Base-by-base conservation (phyloP, 352 stramenopile genomes). In the Thalassiosira hispida region DNA sequence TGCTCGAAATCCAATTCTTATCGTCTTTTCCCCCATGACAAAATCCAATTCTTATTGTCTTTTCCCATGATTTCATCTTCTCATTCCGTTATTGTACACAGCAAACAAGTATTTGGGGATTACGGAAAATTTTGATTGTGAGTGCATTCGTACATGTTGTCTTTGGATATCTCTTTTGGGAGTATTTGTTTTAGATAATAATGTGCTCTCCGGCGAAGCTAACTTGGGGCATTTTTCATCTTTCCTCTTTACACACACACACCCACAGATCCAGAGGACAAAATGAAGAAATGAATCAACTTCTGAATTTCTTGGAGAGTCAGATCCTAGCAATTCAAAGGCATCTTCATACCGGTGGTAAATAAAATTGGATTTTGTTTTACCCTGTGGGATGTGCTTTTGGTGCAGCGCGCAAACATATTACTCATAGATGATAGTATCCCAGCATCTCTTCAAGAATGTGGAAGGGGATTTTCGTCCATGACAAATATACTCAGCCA, bases 41-140 rank as follows among this genome's bases (percentile, higher is more conserved):
- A n/a, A n/a, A n/a, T n/a, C n/a, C n/a, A 0, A 59, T 59, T 18
- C 31, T 38, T 38, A 8, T 38, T 38, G 31, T 38, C 8, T 25
- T 59, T 35, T 27, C 49, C 49, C 16, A n/a, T 9, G 20, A 12
- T 33, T 25, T 51, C 20, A 3, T 22, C 16, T 11, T n/a, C 31
- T 49, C 31, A 29, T 49, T 22, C 22, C 4, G 1, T 25, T 64
- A 2, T 1, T 23, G 29, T 29, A 46, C 31, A 33, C 29, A 66
- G 85, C 76, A 1, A 81, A 79, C 20, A 75, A 79, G 25, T 77
- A 87, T 69, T 73, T 91, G 51, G 79, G 77, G 14, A 91, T 91
- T 35, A 87, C 76, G 0, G 73, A 73, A 63, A 64, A 61, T 14
- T 91, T 91, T 74, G 85, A 91, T 83, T 91, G 75, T 87, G 73